Percentiles rank a stretch among this genome's conserved stretches.
Conservation (phyloP, 2,329 filamentous ascomycete species). For the Arthrobotrys iridis region DNA sequence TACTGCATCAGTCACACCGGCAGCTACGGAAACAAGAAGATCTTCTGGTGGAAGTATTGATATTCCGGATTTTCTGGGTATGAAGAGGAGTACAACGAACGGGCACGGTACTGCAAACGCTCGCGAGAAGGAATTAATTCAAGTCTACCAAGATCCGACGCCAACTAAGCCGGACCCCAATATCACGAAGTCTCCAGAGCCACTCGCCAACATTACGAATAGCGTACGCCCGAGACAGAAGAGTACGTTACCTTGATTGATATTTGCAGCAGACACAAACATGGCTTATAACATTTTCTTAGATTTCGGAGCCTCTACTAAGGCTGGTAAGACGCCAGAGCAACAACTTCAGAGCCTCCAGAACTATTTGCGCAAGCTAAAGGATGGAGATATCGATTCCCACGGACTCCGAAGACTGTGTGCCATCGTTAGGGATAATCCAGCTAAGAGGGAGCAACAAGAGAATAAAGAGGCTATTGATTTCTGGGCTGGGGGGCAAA, state of each 20-base stretch:
- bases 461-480: conserved; percentile 57
- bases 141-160: conserved; percentile 61
- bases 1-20: conserved; percentile 14
- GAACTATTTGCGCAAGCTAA: conserved; percentile 55
- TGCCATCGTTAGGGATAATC: conserved; percentile 58
- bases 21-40: conserved; percentile 12
- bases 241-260: conserved; percentile 1
- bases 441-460: conserved; percentile 56
- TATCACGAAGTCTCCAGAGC: conserved; percentile 22
- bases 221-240: conserved; percentile 37
- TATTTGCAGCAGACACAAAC: not conserved
- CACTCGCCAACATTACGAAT: conserved; percentile 47
- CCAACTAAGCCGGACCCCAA: conserved; percentile 17
- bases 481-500: conserved; percentile 58
- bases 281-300: not conserved
- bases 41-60: conserved; percentile 27
- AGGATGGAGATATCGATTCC: conserved; percentile 58
- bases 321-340: conserved; percentile 43
- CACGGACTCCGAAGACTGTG: conserved; percentile 58
- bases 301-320: conserved; percentile 43
- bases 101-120: conserved; percentile 9
- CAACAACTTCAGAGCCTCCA: conserved; percentile 47
- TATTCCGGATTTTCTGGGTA: conserved; percentile 42
- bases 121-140: conserved; percentile 55
- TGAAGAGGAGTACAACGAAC: conserved; percentile 29